Evolutionary conservation across 2,329 filamentous ascomycete species (phyloP), one percentile per base, ranked within the genome.

Genomic region (Aspergillus sp.): DNA sequence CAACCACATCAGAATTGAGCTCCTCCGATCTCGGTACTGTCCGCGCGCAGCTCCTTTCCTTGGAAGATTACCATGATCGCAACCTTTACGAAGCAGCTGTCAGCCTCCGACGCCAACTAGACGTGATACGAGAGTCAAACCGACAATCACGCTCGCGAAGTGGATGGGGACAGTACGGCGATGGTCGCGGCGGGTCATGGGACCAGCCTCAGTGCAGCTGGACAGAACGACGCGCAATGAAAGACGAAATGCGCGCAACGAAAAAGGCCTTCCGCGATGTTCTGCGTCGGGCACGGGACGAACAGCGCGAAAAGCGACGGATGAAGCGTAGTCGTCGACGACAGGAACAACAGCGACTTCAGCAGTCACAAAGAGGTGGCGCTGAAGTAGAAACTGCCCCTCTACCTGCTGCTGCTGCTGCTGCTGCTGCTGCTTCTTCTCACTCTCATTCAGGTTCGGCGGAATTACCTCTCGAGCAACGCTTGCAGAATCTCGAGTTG

Each of bases 261-360:
- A 64, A 60, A 39, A 62, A 69, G 43, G 66, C 66, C 3, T 71
- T 71, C 49, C 55, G 60, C 7, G 63, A 66, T 7, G 55, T 69
- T 5, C 50, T 66, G 13, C 59, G 60, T 3, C 62, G 66, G 4
- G 66, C 68, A 1, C 57, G 66, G n/a, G 60, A 66, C 6, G 67
- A 69, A 49, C 60, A 66, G 43, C 61, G 60, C 3, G 64, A 65
- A 15, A 48, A 58, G n/a, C 52, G 56, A 27, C 55, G 58, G 19
- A 49, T 50, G 30, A 59, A 55, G 25, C 53, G 58, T 19, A 59
- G 50, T 32, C 58, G 56, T 9, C 52, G 49, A 9, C 58, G 61
- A 15, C 57, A 62, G 46, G 53, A 51, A 22, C 49, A 47, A 15
- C 55, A 52, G 12, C 47, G 35, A 10, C 47, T 35, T 5, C 33